These are phyloP conservation scores for Globisporangium splendens DNA, from an alignment of 352 stramenopile species.

Conservation along the genomic window DNA sequence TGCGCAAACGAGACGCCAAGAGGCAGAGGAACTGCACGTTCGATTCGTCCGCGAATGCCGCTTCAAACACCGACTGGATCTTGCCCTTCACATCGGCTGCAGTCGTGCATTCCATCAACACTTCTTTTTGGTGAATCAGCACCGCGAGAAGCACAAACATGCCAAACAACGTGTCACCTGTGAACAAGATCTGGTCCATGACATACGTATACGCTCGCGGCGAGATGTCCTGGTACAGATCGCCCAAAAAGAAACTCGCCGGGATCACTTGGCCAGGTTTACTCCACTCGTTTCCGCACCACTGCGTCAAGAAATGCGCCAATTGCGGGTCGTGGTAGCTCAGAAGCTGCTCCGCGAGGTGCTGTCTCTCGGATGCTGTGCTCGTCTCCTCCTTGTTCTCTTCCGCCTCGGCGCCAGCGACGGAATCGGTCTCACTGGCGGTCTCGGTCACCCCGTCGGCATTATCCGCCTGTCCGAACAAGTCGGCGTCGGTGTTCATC, in stretches of 20 bases:
- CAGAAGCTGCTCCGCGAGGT: conserved; percentile 68
- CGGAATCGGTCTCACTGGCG: neutral
- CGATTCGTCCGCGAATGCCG: conserved; percentile 31
- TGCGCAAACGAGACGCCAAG: conserved; percentile 51
- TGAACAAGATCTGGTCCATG: conserved; percentile 80
- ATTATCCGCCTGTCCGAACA: conserved; percentile 25
- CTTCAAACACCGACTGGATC: conserved; percentile 33
- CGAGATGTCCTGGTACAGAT: conserved; percentile 63
- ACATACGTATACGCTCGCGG: conserved; percentile 61
- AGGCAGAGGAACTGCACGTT: conserved; percentile 61
- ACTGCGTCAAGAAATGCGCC: conserved; percentile 67
- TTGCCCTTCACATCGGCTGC: conserved; percentile 35
- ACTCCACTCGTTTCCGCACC: conserved; percentile 69
- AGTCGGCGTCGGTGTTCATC: conserved; percentile 37
- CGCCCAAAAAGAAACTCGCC: conserved; percentile 52
- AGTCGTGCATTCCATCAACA: conserved; percentile 27
- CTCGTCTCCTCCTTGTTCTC: conserved; percentile 34
- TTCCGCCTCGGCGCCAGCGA: neutral
- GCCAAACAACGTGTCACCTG: conserved; percentile 60
- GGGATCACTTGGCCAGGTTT: conserved; percentile 49
- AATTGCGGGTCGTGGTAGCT: conserved; percentile 72
- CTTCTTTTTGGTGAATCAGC: conserved; percentile 43
- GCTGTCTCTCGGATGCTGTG: conserved; percentile 42
- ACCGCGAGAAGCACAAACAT: conserved; percentile 67
- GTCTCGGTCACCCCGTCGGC: conserved; percentile 20